phyloP scores from a whole-genome alignment of 805 yeast genomes.

The Komagataella ulmi region DNA sequence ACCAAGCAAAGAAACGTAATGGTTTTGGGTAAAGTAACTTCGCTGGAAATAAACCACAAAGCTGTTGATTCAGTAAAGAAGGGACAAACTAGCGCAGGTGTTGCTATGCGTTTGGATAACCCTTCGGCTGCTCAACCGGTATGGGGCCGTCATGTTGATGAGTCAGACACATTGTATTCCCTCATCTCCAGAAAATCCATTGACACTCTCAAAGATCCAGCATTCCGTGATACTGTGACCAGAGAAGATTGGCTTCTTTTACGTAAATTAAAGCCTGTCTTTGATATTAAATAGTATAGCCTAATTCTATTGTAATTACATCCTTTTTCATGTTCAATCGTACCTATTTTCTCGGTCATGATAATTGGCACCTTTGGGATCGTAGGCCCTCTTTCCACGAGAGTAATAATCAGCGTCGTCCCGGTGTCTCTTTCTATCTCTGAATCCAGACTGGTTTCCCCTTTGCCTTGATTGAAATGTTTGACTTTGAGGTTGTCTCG shows the following conservation, averaged over 20 bases:
- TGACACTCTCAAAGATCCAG: slow-evolving; percentile 96
- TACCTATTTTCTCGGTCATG: neutral
- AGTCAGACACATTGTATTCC: slow-evolving; percentile 83
- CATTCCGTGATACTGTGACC: slow-evolving; percentile 87
- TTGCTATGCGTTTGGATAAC: slow-evolving; percentile 92
- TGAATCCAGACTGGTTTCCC: neutral
- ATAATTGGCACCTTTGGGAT: neutral
- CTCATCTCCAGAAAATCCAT: slow-evolving; percentile 79
- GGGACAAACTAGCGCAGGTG: slow-evolving; percentile 96
- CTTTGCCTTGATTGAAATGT: neutral
- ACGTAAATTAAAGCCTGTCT: slow-evolving; percentile 75
- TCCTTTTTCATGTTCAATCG: neutral
- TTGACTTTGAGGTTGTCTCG: neutral
- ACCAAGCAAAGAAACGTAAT: slow-evolving; percentile 62
- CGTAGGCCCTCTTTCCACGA: neutral
- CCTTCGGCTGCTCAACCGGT: slow-evolving; percentile 89
- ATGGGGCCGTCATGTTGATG: slow-evolving; percentile 99
- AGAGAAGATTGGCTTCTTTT: slow-evolving; percentile 94
- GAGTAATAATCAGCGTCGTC: neutral
- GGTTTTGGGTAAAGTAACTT: slow-evolving; percentile 76
- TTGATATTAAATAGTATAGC: slow-evolving; percentile 53
- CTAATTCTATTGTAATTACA: neutral
- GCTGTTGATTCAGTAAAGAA: slow-evolving; percentile 68
- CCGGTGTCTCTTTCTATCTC: neutral
- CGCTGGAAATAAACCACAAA: slow-evolving; percentile 95